These are phyloP conservation scores for Dendrobium officinale DNA, from an alignment of 106 monocot genomes.

Conservation along the genomic window DNA sequence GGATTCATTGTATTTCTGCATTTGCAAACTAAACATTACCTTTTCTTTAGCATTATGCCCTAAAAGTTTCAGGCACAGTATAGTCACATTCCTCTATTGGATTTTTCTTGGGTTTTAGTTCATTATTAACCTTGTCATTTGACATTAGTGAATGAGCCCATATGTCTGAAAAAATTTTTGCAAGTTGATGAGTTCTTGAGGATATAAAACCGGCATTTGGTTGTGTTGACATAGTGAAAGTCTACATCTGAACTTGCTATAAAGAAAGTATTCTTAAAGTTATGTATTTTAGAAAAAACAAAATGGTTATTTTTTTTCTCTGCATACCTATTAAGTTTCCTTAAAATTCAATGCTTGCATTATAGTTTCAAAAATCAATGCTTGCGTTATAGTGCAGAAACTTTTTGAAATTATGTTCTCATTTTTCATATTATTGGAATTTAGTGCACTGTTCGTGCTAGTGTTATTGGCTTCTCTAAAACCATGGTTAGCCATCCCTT, in stretches of 20 bases:
- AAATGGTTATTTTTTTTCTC: not conserved
- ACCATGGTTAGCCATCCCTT: constrained; percentile 11
- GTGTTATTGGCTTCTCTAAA: constrained; percentile 55
- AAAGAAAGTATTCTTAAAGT: not conserved
- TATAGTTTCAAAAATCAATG: not conserved
- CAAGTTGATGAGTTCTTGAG: not conserved
- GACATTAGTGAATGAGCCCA: not conserved
- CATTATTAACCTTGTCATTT: not conserved
- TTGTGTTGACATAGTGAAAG: not conserved
- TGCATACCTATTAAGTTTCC: not conserved
- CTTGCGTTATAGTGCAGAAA: not conserved
- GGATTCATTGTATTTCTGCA: not conserved
- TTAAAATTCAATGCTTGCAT: constrained; percentile 1
- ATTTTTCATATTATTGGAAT: constrained; percentile 3
- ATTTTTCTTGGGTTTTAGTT: not conserved
- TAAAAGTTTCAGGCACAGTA: not conserved
- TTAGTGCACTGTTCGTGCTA: constrained; percentile 82
- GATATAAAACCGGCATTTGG: not conserved
- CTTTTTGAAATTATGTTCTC: not conserved
- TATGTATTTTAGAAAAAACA: not conserved
- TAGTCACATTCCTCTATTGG: not conserved
- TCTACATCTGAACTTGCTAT: not conserved
- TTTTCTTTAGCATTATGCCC: not conserved
- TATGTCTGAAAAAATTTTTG: not conserved
- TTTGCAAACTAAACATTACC: not conserved